Percentiles rank a stretch among this genome's conserved stretches.
These are phyloP conservation scores for Alternaria sp. DNA, from an alignment of 2,329 filamentous ascomycete species.

Conservation along the genomic window DNA sequence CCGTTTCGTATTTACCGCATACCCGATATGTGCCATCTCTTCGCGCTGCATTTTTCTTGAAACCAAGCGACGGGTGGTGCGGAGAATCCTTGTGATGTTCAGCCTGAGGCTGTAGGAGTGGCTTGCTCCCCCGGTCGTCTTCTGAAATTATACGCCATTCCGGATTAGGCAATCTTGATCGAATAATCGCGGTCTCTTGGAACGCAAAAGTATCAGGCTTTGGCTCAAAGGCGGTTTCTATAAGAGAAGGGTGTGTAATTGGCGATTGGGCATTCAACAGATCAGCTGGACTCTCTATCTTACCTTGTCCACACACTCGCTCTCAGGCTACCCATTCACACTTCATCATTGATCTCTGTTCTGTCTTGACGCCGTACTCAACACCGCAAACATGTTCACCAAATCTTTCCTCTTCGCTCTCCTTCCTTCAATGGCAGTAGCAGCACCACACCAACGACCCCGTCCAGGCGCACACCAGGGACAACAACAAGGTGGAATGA, in stretches of 20 bases:
- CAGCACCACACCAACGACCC: conserved; percentile 10
- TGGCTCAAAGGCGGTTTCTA: background rate
- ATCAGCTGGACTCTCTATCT: background rate
- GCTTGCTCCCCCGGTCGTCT: background rate
- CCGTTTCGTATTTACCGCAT: conserved; percentile 3
- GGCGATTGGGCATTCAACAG: background rate
- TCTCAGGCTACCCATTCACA: background rate
- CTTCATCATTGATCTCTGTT: background rate
- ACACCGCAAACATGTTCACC: background rate
- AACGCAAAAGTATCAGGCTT: background rate
- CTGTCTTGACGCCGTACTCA: background rate
- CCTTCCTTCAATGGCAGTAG: background rate
- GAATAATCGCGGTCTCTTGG: conserved; percentile 13
- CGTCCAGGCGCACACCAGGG: background rate
- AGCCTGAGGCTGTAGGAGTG: background rate
- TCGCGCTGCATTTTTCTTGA: background rate
- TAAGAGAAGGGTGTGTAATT: background rate
- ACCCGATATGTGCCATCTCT: background rate
- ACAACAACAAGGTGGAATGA: conserved; percentile 1
- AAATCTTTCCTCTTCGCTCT: conserved; percentile 8
- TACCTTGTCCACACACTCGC: background rate
- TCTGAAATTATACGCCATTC: background rate
- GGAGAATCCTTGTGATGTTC: background rate
- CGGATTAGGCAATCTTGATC: conserved; percentile 11
- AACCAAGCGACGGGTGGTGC: background rate